These are phyloP conservation scores for Meira nashicola DNA, from an alignment of 1,284 basidiomycete genomes.

Conservation along the genomic window DNA sequence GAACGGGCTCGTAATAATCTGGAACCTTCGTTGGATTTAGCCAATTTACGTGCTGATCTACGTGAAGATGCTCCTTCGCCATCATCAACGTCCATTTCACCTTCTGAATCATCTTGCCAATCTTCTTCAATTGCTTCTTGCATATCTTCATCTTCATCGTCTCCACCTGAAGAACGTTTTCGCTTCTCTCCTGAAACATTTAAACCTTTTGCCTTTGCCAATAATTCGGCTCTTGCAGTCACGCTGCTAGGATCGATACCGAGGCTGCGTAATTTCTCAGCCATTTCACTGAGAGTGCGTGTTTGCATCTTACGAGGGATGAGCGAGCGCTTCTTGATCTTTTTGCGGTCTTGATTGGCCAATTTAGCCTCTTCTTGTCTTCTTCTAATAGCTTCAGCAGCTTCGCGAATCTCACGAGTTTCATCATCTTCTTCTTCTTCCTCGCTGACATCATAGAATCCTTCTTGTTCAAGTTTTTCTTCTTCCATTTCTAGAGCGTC, in stretches of 20 bases:
- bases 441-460: slow-evolving; percentile 80
- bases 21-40: slow-evolving; percentile 63
- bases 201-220: slow-evolving; percentile 70
- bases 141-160: slow-evolving; percentile 51
- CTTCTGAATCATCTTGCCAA: slow-evolving; percentile 55
- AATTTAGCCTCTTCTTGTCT: slow-evolving; percentile 67
- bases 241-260: slow-evolving; percentile 85
- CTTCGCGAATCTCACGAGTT: slow-evolving; percentile 74
- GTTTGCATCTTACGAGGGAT: slow-evolving; percentile 70
- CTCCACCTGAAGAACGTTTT: slow-evolving; percentile 56
- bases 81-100: slow-evolving; percentile 55
- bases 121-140: slow-evolving; percentile 55
- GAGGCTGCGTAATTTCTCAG: slow-evolving; percentile 71
- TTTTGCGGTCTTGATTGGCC: slow-evolving; percentile 77
- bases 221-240: slow-evolving; percentile 75
- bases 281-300: slow-evolving; percentile 81
- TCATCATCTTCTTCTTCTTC: slow-evolving; percentile 80
- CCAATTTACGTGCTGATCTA: slow-evolving; percentile 28
- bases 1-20: slow-evolving; percentile 55
- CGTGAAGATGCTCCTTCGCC: slow-evolving; percentile 9
- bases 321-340: slow-evolving; percentile 79
- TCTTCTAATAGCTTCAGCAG: slow-evolving; percentile 63
- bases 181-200: slow-evolving; percentile 66
- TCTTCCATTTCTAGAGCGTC: slow-evolving; percentile 96
- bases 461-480: slow-evolving; percentile 84